Base-by-base conservation (phyloP, 2,329 filamentous ascomycete species). In the Orbilia quercus region DNA sequence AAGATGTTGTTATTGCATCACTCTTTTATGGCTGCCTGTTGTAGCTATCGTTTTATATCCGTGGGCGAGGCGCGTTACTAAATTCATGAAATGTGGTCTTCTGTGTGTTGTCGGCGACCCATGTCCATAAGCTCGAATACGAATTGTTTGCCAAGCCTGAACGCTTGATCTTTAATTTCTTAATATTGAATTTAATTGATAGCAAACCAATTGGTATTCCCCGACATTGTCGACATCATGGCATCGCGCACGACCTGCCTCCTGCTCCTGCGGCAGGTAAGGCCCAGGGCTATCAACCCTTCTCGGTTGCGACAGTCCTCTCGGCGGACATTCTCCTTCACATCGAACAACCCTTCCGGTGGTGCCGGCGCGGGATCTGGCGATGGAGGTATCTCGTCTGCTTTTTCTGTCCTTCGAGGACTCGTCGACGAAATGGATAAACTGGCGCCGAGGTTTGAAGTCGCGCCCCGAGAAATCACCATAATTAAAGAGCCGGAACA, bases 371-470 rank as follows among this genome's bases (percentile, higher is more conserved):
- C 67, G 3, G 48, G 60, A 48, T 55, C 65, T n/a, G 50, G 57
- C 18, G 67, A 72, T 72, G 67, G 51, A 22, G 66, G 50, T 12
- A 45, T 23, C 11, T 51, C 66, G 48, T 69, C 64, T 11, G 55
- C 67, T 0, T 72, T 72, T 12, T 59, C 40, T 16, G 44, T 72
- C 51, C 67, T 72, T 53, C 67, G 67, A 16, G 67, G 67, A 7
- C 67, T 91, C 62, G 89, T 87, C 11, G 83, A 84, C 45, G 93
- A 99, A 80, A 83, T 99, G 73, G 95, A 99, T 80, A 90, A 86
- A 77, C 87, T 98, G 75, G 90, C 93, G 2, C 95, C 95, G n/a
- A 89, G 91, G 47, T 96, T 99, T 77, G 91, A 93, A 79, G 84
- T 99, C 23, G 84, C 88, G 23, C 91, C 92, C 1, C 91, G 91